Evolutionary conservation across 1,284 basidiomycete species (phyloP).

Genomic region (Athelia sp.): DNA sequence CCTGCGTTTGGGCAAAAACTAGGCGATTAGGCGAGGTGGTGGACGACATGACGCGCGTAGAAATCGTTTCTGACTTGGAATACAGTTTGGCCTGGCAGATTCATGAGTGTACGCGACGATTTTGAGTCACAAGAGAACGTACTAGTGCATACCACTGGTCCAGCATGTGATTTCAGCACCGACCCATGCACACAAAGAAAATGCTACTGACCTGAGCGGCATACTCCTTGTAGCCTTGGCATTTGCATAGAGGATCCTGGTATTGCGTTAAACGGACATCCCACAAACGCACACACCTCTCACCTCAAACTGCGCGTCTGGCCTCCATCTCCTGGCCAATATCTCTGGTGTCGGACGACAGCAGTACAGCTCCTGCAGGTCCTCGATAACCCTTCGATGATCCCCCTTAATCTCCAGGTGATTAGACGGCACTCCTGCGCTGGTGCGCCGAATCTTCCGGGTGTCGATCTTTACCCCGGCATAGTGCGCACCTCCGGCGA

Average conservation of each 20-base stretch:
- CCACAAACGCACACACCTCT: conserved; percentile 2
- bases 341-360: conserved; percentile 51
- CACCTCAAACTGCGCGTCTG: conserved; percentile 60
- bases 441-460: conserved; percentile 14
- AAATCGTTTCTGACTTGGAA: conserved; percentile 43
- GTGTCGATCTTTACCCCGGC: conserved; percentile 36
- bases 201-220: conserved; percentile 42
- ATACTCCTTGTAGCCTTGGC: conserved; percentile 48
- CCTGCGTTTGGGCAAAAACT: conserved; percentile 56
- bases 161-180: not conserved
- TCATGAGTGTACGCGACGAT: not conserved
- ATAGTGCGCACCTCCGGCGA: conserved; percentile 56
- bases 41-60: conserved; percentile 52
- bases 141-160: conserved; percentile 60
- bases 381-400: conserved; percentile 41
- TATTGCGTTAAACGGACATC: conserved; percentile 9
- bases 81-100: conserved; percentile 47
- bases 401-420: conserved; percentile 31
- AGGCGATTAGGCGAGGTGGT: conserved; percentile 50
- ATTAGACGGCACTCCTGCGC: conserved; percentile 12
- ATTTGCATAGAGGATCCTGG: conserved; percentile 48
- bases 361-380: conserved; percentile 56
- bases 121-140: conserved; percentile 11
- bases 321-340: conserved; percentile 52
- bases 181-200: no score